A percentile compares a stretch with the other conserved stretches of the same genome.
Conservation (phyloP, 805 yeast species). For the Kregervanrija delftensis region DNA sequence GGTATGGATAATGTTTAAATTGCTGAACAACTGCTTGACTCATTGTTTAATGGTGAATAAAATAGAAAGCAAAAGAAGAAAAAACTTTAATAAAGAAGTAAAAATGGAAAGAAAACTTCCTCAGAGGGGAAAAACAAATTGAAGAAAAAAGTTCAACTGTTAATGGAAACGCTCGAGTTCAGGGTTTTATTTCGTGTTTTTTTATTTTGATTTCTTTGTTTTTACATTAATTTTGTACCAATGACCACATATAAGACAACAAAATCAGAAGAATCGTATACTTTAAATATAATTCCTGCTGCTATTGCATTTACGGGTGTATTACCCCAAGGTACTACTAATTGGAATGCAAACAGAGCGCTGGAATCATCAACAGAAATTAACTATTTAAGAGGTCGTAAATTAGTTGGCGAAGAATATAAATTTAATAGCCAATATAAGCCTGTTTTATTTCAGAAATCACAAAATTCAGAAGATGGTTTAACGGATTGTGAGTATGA, state of each 20-base stretch:
- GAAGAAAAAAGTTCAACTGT: too few relatives aligned
- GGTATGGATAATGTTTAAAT: conserved; percentile 31
- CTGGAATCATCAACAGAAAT: neutral
- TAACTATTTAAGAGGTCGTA: conserved; percentile 12
- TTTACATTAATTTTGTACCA: neutral
- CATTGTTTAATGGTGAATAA: too few relatives aligned
- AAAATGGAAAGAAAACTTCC: too few relatives aligned
- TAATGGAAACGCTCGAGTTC: too few relatives aligned
- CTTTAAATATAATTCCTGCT: neutral
- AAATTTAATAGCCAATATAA: neutral
- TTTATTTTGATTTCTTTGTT: too few relatives aligned
- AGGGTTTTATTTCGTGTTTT: too few relatives aligned
- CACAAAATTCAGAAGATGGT: conserved; percentile 6
- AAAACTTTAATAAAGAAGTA: too few relatives aligned
- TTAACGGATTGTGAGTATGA: conserved; percentile 2
- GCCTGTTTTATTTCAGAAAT: conserved; percentile 1
- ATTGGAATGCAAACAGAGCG: neutral
- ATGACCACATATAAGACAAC: neutral
- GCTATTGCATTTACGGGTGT: conserved; percentile 3
- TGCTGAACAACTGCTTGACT: conserved; percentile 7
- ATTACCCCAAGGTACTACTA: conserved; percentile 1
- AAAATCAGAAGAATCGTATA: neutral
- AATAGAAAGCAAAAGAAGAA: too few relatives aligned
- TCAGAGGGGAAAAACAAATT: too few relatives aligned
- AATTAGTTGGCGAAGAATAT: conserved; percentile 6